phyloP scores from a whole-genome alignment of 768 basidiomycete genomes.

The Leccinum imitatum region DNA sequence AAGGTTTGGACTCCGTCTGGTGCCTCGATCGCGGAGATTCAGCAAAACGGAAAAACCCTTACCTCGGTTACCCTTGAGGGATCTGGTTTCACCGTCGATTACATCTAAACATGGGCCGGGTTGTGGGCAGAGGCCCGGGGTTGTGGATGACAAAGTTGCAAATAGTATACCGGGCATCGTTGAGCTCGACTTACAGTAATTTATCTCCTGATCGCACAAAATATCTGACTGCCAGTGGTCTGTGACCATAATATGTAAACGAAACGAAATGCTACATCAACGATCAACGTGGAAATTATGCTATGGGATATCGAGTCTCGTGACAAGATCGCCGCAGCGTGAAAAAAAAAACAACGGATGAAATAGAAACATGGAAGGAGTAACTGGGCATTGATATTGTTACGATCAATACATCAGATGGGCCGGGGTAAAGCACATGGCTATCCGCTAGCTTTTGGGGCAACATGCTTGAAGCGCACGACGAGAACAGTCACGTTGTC shows the following conservation, averaged over 20 bases:
- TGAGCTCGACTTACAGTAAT: not conserved
- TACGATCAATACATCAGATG: slow-evolving; percentile 9
- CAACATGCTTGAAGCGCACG: slow-evolving; percentile 64
- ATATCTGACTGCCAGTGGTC: not conserved
- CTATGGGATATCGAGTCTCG: not conserved
- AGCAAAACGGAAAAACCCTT: slow-evolving; percentile 7
- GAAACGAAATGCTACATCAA: not conserved
- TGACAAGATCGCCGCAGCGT: slow-evolving; percentile 1
- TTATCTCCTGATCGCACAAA: too few relatives aligned
- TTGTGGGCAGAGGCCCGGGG: not conserved
- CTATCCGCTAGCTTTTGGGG: slow-evolving; percentile 14
- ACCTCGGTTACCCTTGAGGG: slow-evolving; percentile 12
- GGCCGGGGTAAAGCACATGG: slow-evolving; percentile 1
- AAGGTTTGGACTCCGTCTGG: slow-evolving; percentile 10
- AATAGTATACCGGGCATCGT: not conserved
- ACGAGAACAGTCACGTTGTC: slow-evolving; percentile 95
- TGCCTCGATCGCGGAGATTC: slow-evolving; percentile 13
- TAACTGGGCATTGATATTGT: slow-evolving; percentile 2
- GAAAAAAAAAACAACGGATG: slow-evolving; percentile 3
- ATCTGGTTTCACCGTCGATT: slow-evolving; percentile 3
- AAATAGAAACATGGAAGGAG: not conserved
- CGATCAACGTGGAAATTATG: not conserved
- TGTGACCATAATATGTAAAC: not conserved
- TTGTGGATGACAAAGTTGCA: not conserved
- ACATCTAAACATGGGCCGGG: slow-evolving; percentile 1